These are phyloP conservation scores for Lichtheimia ramosa DNA, from an alignment of 371 early-diverging fungal genomes.

Conservation along the genomic window DNA sequence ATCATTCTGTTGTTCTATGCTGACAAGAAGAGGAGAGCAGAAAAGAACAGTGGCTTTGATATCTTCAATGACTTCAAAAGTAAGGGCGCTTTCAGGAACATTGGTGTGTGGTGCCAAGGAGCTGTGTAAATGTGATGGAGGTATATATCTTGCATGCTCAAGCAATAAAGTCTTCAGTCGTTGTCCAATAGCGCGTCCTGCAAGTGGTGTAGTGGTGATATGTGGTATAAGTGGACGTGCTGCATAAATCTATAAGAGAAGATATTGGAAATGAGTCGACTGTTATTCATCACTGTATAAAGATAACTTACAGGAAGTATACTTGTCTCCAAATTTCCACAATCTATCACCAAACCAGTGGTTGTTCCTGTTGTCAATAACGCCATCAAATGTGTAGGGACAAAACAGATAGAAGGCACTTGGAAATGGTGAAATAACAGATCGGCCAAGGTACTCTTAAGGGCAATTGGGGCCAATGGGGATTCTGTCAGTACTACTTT, in stretches of 20 bases:
- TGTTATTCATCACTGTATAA: background rate
- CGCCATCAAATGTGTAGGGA: conserved; percentile 73
- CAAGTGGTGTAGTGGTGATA: conserved; percentile 71
- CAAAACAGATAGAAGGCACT: conserved; percentile 82
- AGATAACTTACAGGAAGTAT: conserved; percentile 71
- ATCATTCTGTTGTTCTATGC: conserved; percentile 32
- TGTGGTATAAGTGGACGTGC: conserved; percentile 75
- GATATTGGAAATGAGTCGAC: too few species aligned
- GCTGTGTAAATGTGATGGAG: conserved; percentile 43
- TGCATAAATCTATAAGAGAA: conserved; percentile 62
- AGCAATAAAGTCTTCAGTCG: conserved; percentile 62
- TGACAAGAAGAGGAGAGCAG: conserved; percentile 60
- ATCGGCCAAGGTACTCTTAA: conserved; percentile 73
- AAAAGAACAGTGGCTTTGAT: conserved; percentile 72
- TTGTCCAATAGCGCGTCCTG: conserved; percentile 62
- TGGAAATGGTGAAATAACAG: conserved; percentile 79
- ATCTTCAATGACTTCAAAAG: conserved; percentile 65
- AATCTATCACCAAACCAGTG: conserved; percentile 84
- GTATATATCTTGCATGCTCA: conserved; percentile 52
- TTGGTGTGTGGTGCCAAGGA: conserved; percentile 46
- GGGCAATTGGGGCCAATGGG: conserved; percentile 67
- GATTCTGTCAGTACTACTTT: conserved; percentile 89
- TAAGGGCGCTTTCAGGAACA: conserved; percentile 40
- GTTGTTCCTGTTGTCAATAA: conserved; percentile 78
- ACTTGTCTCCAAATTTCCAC: conserved; percentile 74